A percentile compares a stretch with the other conserved stretches of the same genome.
Conservation (phyloP, 2,329 filamentous ascomycete species). For the Cladosporium sp. region DNA sequence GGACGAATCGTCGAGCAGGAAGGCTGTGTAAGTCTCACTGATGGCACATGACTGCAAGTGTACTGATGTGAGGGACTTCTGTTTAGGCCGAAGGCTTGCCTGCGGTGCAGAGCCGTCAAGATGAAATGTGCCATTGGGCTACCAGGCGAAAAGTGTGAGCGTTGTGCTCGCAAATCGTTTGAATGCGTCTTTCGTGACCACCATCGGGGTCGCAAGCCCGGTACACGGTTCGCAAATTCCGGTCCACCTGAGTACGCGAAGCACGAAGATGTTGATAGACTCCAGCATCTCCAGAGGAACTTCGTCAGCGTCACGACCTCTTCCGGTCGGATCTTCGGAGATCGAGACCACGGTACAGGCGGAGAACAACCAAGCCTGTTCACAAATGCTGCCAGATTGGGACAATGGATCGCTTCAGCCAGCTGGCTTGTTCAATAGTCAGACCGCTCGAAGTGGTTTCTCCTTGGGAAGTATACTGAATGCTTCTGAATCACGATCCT, state of each 20-base stretch:
- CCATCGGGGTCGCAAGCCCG: conserved; percentile 38
- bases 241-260: no score
- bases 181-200: conserved; percentile 38
- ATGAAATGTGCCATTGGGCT: conserved; percentile 33
- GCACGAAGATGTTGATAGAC: no score
- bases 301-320: no score
- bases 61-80: no score
- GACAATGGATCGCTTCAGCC: background rate
- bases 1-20: no score
- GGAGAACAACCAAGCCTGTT: no score
- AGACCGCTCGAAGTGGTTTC: background rate
- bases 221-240: conserved; percentile 27
- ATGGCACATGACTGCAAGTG: no score
- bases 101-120: conserved; percentile 38
- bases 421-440: background rate
- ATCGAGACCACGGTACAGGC: no score
- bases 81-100: conserved; percentile 27
- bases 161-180: conserved; percentile 36
- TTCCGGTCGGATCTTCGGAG: no score
- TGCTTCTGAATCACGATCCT: background rate
- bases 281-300: no score
- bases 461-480: background rate
- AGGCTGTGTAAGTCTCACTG: no score
- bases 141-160: conserved; percentile 27
- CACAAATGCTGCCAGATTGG: background rate